Percentiles rank a stretch among this genome's conserved stretches.
Conservation (phyloP, 2,329 filamentous ascomycete genomes). For the Penicillium sp. region DNA sequence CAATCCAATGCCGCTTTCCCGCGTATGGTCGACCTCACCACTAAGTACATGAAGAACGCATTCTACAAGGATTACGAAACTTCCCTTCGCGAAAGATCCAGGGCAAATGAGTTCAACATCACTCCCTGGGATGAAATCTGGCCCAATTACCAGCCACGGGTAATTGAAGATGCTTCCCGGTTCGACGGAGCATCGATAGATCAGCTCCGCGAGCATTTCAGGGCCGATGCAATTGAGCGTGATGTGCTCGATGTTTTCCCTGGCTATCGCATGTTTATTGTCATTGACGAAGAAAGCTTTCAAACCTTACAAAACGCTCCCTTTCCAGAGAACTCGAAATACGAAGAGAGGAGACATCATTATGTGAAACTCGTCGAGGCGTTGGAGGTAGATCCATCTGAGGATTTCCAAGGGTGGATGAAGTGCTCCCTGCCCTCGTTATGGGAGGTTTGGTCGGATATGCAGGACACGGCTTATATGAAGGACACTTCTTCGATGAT, state of each 20-base stretch:
- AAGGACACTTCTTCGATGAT: too few relatives aligned
- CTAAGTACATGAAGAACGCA: constrained; percentile 2
- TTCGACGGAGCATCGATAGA: constrained; percentile 6
- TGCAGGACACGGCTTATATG: too few relatives aligned
- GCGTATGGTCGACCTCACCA: constrained; percentile 2
- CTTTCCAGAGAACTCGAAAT: background rate
- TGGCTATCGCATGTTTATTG: constrained; percentile 8
- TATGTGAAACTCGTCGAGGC: constrained; percentile 7
- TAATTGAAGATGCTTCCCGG: constrained; percentile 6
- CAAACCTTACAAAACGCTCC: constrained; percentile 1
- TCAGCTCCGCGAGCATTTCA: constrained; percentile 5
- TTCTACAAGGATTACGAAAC: constrained; percentile 2
- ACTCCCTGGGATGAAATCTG: constrained; percentile 6
- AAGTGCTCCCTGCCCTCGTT: too few relatives aligned
- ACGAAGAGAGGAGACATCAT: background rate
- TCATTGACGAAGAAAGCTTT: constrained; percentile 7
- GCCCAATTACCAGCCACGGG: constrained; percentile 2
- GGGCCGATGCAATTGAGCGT: constrained; percentile 1
- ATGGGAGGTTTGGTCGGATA: too few relatives aligned
- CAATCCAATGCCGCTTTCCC: constrained; percentile 3
- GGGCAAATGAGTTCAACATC: background rate
- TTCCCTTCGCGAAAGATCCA: background rate
- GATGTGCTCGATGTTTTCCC: constrained; percentile 6
- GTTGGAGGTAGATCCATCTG: background rate
- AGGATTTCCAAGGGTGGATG: too few relatives aligned